Base-by-base conservation (phyloP, 305 asterid species). In the Petunia hybrid region DNA sequence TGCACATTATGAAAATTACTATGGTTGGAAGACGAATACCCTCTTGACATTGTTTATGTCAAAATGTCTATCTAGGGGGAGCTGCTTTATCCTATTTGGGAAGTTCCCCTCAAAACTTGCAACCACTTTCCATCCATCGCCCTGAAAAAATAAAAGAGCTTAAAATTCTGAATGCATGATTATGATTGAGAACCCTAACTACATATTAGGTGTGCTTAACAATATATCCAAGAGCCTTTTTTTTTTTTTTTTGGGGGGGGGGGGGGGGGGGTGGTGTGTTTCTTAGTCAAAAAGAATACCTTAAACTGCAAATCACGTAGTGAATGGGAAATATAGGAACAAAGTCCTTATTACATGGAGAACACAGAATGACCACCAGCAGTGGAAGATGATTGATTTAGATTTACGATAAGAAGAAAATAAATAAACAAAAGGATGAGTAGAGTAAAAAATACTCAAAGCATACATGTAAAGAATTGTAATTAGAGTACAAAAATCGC, bases 71-170 rank as follows among this genome's bases (percentile, higher is more conserved):
- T 95, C 99, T 80, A 95, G 85, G 61, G 98, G 99, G 70, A 95
- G 93, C 86, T 95, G 95, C 87, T 95, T 95, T 88, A 95, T 93
- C 87, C 99, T 84, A 83, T 90, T 92, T 39, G 99, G 99, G 79
- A 95, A 95, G 90, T 91, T 95, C 46, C 99, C 99, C 88, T 95
- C 99, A 85, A 95, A 95, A 90, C 98, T 92, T 42, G 97, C 90
- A 81, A 95, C 99, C 80, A 95, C 98, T 90, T 95, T 95, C 99
- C 98, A 95, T 51, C 98, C 98, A 80, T 82, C 84, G 80, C 99
- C 99, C 99, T 92, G 89, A 45, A 85, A 80, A 83, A 79, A 82
- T 8, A 61, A 64, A 62, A 46, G 14, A 73, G 6, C 46, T 51
- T 42, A 12, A 73, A 36, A 73, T 48, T 73, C 63, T 12, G 46